Percentiles rank a stretch among this genome's conserved stretches.
Conservation (phyloP, 305 asterid genomes). For the Fraxinus xanthoxyloides region DNA sequence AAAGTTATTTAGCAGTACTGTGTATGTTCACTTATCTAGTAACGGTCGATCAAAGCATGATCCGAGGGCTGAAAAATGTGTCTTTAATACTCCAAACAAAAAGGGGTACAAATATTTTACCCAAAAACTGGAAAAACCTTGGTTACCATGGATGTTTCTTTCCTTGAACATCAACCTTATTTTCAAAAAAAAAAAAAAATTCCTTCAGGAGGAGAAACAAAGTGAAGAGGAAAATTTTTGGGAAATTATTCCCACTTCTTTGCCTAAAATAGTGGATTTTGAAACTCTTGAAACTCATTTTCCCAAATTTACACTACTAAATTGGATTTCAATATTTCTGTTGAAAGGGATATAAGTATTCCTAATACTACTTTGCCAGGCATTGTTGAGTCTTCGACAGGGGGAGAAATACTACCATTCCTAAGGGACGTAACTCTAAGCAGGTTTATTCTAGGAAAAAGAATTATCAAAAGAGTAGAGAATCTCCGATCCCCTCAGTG, state of each 20-base stretch:
- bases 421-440: neutral
- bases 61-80: neutral
- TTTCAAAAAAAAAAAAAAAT: too few relatives aligned
- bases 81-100: neutral
- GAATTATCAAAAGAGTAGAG: neutral
- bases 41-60: neutral
- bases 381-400: neutral
- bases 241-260: neutral
- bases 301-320: too few relatives aligned
- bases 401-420: neutral
- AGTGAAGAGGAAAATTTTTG: neutral
- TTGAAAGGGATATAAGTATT: too few relatives aligned
- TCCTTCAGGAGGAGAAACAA: neutral
- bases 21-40: neutral
- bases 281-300: too few relatives aligned
- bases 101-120: too few relatives aligned
- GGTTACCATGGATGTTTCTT: neutral
- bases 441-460: neutral
- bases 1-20: too few relatives aligned
- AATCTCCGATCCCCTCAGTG: neutral
- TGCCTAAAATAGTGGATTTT: neutral
- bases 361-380: neutral
- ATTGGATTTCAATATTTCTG: too few relatives aligned
- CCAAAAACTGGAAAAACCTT: neutral
- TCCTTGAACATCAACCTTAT: neutral